A percentile compares a stretch with the other conserved stretches of the same genome.
These are phyloP conservation scores for Boletus mariae DNA, from an alignment of 1,284 basidiomycete species.

Conservation along the genomic window DNA sequence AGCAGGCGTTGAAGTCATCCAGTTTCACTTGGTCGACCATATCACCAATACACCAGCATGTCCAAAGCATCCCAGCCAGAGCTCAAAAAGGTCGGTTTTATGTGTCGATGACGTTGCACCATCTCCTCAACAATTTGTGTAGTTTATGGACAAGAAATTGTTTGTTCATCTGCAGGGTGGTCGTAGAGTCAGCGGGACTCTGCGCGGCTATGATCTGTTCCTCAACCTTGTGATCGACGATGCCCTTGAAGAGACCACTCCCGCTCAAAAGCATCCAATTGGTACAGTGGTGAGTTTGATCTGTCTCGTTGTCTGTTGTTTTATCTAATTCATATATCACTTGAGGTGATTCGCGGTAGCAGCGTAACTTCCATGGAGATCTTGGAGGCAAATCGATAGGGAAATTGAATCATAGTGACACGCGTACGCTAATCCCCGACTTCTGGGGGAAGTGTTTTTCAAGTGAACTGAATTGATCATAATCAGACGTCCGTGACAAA, in stretches of 20 bases:
- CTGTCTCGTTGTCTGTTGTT: background rate
- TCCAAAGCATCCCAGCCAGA: conserved; percentile 91
- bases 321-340: conserved; percentile 12
- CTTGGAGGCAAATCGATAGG: conserved; percentile 58
- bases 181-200: conserved; percentile 91
- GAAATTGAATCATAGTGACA: background rate
- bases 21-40: background rate
- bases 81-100: conserved; percentile 77
- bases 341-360: conserved; percentile 90
- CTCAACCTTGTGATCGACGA: conserved; percentile 98
- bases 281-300: conserved; percentile 78
- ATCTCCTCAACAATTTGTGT: conserved; percentile 13
- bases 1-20: background rate
- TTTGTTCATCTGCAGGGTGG: conserved; percentile 96
- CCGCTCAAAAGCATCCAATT: conserved; percentile 85
- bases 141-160: conserved; percentile 99
- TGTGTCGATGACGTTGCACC: background rate
- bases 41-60: conserved; percentile 45
- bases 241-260: conserved; percentile 86
- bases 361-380: conserved; percentile 92
- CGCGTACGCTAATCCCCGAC: background rate
- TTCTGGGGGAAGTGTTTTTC: background rate
- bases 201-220: conserved; percentile 98
- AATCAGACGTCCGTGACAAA: background rate
- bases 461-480: background rate